Evolutionary conservation across 768 basidiomycete genomes (phyloP), one percentile per base, ranked within the genome.

Genomic region (Suillus fuscotomentosus): DNA sequence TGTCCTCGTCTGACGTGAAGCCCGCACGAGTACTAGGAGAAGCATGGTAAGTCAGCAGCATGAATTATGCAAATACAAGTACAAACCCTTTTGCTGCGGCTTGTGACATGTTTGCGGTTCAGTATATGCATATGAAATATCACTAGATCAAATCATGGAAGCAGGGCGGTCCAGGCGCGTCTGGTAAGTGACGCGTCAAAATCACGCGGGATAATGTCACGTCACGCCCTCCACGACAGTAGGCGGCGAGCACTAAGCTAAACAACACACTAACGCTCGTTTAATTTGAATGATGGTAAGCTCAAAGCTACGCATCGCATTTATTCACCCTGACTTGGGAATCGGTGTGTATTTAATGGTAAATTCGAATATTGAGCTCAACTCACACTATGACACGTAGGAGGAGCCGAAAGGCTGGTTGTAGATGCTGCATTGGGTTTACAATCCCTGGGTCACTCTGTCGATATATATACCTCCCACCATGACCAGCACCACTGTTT

Each of bases 361-460:
- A 36, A 5, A 9, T 34, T 39, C 55, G 27, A 45, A 11, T 15
- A 6, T 43, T 13, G 13, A 50, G 41, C 47, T 47, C 51, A 15
- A 22, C 39, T 65, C 61, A 57, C 50, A 43, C 50, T 61, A 45
- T 22, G 14, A 15, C 54, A 42, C 17, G 15, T 70, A 98, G 96
- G 97, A 68, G 97, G 97, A 22, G 97, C 97, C 3, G 97, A 99
- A 77, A 84, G 97, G 31, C 84, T 98, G 7, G 90, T 99, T 6
- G 96, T 98, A 24, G 97, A 99, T 75, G 94, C 96, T 31, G 95
- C 97, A 2, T 82, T 97, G 0, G 92, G 95, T 9, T 79, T 99
- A 14, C 92, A 98, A 74, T 79, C 83, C 10, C 82, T 88, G 6
- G 97, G 96, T 0, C 95, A 99, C 71, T 77, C 82, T 0, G 91